phyloP scores from a whole-genome alignment of 805 yeast species.

The Lipomyces yamanashiensis region DNA sequence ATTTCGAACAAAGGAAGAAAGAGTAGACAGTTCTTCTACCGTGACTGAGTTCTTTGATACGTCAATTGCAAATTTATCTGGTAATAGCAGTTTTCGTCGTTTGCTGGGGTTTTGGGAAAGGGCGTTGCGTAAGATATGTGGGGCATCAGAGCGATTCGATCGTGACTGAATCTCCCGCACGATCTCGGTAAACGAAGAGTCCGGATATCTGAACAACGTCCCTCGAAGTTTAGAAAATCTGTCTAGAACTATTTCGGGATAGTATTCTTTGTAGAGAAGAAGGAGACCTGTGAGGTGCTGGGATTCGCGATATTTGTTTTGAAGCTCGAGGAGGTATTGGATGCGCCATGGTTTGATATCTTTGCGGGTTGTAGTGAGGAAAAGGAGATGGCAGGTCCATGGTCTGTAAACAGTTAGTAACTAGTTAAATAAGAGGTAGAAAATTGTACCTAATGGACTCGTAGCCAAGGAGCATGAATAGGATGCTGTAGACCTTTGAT shows the following conservation, averaged over 20 bases:
- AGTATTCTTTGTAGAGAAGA: constrained; percentile 29
- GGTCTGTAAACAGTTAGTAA: constrained; percentile 7
- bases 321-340: constrained; percentile 30
- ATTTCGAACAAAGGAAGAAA: constrained; percentile 15
- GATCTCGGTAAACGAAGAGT: constrained; percentile 10
- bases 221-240: constrained; percentile 8
- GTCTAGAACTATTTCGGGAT: constrained; percentile 29
- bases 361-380: constrained; percentile 21
- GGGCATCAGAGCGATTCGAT: background rate
- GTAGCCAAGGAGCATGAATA: constrained; percentile 24
- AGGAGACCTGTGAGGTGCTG: constrained; percentile 27
- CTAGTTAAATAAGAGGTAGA: background rate
- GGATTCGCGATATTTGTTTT: constrained; percentile 25
- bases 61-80: constrained; percentile 10
- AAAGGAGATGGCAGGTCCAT: constrained; percentile 31
- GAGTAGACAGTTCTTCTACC: constrained; percentile 19
- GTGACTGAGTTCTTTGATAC: constrained; percentile 16
- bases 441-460: constrained; percentile 24
- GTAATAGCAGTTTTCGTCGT: constrained; percentile 18
- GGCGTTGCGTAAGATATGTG: constrained; percentile 5
- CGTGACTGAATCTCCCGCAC: constrained; percentile 4
- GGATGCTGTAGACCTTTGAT: constrained; percentile 9
- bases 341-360: constrained; percentile 34
- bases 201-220: constrained; percentile 26
- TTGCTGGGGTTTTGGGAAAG: constrained; percentile 10